Percentiles rank a stretch among this genome's conserved stretches.
Evolutionary conservation across 2,329 filamentous ascomycete genomes (phyloP).

Genomic region (Claviceps citrina): DNA sequence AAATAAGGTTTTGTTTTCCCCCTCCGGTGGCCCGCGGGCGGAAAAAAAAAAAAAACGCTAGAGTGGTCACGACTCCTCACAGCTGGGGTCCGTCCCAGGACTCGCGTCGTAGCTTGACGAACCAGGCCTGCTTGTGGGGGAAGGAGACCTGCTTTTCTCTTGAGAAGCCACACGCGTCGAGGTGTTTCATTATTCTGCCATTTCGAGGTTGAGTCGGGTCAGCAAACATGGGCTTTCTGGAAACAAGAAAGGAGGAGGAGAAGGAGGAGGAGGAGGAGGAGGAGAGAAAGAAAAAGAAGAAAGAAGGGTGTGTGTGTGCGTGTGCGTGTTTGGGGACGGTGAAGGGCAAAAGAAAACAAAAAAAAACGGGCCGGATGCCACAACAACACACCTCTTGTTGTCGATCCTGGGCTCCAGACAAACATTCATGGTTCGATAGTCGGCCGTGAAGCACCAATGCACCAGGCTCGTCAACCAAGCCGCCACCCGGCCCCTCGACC

Average conservation of each 20-base stretch:
- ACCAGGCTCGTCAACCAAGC: slow-evolving; percentile 73
- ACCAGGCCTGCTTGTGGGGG: slow-evolving; percentile 81
- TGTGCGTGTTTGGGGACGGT: too few species aligned
- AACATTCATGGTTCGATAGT: slow-evolving; percentile 67
- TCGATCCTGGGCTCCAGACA: slow-evolving; percentile 84
- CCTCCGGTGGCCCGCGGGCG: too few species aligned
- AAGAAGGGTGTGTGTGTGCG: too few species aligned
- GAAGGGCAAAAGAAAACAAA: too few species aligned
- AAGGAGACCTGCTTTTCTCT: slow-evolving; percentile 78
- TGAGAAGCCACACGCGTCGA: slow-evolving; percentile 62
- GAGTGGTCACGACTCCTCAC: too few species aligned
- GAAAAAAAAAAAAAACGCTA: background rate
- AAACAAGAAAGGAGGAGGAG: background rate
- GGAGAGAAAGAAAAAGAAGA: background rate
- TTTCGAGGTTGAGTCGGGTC: background rate
- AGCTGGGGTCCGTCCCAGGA: slow-evolving; percentile 58
- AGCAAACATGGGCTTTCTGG: background rate
- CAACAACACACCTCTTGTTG: slow-evolving; percentile 56
- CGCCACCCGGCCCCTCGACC: slow-evolving; percentile 68
- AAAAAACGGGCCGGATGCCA: too few species aligned
- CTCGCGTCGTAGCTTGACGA: slow-evolving; percentile 67
- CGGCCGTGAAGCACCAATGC: slow-evolving; percentile 69
- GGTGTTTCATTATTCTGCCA: slow-evolving; percentile 33
- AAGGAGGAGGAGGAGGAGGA: background rate
- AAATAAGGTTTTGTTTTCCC: too few species aligned